Base-by-base conservation (phyloP, 352 stramenopile species). In the Globisporangium canariense region DNA sequence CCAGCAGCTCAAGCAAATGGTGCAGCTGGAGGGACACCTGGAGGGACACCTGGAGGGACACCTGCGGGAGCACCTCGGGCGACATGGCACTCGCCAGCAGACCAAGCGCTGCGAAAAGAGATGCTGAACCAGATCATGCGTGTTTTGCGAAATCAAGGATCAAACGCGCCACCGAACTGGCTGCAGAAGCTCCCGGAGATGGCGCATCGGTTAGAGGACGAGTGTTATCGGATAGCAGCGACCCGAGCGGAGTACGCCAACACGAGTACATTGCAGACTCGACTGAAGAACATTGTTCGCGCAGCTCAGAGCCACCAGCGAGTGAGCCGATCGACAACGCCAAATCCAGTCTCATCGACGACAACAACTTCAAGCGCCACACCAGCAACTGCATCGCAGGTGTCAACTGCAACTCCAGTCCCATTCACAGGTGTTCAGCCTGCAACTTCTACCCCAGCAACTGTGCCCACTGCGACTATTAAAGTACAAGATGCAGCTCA, bases 101-200 rank as follows among this genome's bases (percentile, higher is more conserved):
- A 94, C 41, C 75, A 92, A n/a, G 73, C 81, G 32, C 67, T 94
- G 45, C 76, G 85, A 14, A 88, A 89, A 62, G 83, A 94, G 66
- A 94, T 96, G 83, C 69, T 94, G 52, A 89, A 87, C 67, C 83
- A 94, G 41, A 99, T 98, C 66, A 97, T 98, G 68, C 88, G 95
- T 16, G 85, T 99, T 22, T 81, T 99, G 41, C 88, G 98, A 66
- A 95, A 96, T 56, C 90, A 98, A 57, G 93, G 97, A 40, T 96
- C 96, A 34, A 98, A 99, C 76, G 95, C 97, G 5, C 91, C 94
- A 4, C 78, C 93, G 28, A 97, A 98, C 69, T 99, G 97, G 97
- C 75, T 99, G 49, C 91, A 98, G 63, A 98, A 98, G 68, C 79
- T 99, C 20, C 96, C 96, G 0, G 93, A 99, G 69, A 99, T 99